These are phyloP conservation scores for Aspergillus ellipticus DNA, from an alignment of 495 filamentous ascomycete species.

Conservation along the genomic window DNA sequence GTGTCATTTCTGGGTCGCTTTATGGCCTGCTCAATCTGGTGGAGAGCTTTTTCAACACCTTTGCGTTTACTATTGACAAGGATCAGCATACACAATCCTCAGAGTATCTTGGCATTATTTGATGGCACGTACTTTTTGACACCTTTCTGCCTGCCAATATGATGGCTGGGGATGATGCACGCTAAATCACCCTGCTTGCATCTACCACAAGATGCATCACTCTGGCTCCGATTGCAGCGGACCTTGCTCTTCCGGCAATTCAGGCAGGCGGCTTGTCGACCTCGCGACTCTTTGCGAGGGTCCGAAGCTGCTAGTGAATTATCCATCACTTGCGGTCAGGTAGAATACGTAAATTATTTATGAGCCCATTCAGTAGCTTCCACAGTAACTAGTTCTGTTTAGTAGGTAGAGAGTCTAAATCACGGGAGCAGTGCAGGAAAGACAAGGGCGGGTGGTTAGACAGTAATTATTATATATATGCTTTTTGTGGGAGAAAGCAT, in stretches of 20 bases:
- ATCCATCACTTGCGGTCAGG: constrained; percentile 15
- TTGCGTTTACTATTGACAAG: constrained; percentile 57
- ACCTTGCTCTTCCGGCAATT: constrained; percentile 67
- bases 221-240: constrained; percentile 53
- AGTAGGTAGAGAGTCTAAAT: too few relatives aligned
- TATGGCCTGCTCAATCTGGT: constrained; percentile 70
- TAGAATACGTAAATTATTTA: too few relatives aligned
- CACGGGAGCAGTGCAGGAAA: not conserved
- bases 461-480: too few relatives aligned
- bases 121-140: constrained; percentile 67
- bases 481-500: not conserved
- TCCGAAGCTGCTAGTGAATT: not conserved
- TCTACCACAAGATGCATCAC: constrained; percentile 55
- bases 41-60: constrained; percentile 67
- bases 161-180: constrained; percentile 64
- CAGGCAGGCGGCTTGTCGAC: constrained; percentile 60
- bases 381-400: not conserved
- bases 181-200: constrained; percentile 55
- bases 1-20: constrained; percentile 53
- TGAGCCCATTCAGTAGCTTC: too few relatives aligned
- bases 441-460: not conserved
- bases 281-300: constrained; percentile 12
- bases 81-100: not conserved
- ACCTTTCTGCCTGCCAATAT: constrained; percentile 67
- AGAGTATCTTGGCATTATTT: not conserved